Evolutionary conservation across 1,139 yeast species (phyloP), one percentile per base, ranked within the genome.

Genomic region (Sugiyamaella paludigena): DNA sequence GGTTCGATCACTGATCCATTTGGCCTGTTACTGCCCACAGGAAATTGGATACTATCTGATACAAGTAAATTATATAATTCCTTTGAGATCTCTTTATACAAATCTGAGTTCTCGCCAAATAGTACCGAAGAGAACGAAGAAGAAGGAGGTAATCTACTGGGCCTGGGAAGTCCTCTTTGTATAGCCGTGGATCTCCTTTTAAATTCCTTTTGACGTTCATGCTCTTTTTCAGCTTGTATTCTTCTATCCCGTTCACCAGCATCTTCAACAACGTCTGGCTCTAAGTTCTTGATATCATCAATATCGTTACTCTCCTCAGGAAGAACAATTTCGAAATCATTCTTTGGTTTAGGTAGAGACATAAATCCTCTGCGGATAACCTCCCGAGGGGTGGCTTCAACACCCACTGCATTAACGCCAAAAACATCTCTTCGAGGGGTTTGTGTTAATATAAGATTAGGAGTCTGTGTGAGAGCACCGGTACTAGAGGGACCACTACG

Each of bases 321-420:
- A 1, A 70, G 61, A 5, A 70, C 67, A n/a, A 78, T 65, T 49
- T 82, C 85, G 58, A 77, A 80, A 51, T 81, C 83, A 56, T 82
- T 80, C 54, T 72, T 70, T 0, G 87, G 85, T 41, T 69, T 67
- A 0, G 87, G 85, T 9, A 82, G 63, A 1, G 59, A 53, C 3
- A 68, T 65, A 39, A 81, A 71, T 13, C 70, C 68, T 6, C 56
- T 49, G 26, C 63, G 58, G 12, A 69, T 38, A 6, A 45, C 48
- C 4, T 47, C 53, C 7, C 59, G 48, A 1, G 63, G 61, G 1
- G 56, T 52, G 1, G 61, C 55, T n/a, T 41, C 59, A 15, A 50
- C 41, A 12, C 45, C 53, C n/a, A 41, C 34, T 15, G 41, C 47
- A 29, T 52, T 53, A 8, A 61, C 55, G 2, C 62, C 64, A n/a